Evolutionary conservation across 2,329 filamentous ascomycete genomes (phyloP).

Genomic region (Botryotinia narcissicola): DNA sequence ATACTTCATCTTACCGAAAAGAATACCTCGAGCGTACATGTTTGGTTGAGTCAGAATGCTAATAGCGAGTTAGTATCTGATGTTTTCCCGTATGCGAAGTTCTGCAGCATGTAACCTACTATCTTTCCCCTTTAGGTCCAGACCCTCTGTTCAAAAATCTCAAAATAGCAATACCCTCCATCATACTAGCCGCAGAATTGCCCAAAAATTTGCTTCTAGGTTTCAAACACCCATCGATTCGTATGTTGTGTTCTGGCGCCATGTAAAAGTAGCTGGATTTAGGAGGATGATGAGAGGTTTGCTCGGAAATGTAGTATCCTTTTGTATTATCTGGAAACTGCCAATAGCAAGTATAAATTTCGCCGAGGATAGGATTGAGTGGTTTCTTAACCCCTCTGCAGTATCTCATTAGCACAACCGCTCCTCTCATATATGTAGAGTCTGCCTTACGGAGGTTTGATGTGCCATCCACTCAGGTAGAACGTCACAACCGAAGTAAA

Average conservation of each 20-base stretch:
- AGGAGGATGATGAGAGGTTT: conserved; percentile 96
- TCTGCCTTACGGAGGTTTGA: conserved; percentile 79
- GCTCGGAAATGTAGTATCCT: conserved; percentile 95
- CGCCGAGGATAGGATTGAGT: conserved; percentile 91
- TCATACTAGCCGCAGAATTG: conserved; percentile 95
- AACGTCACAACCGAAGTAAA: conserved; percentile 97
- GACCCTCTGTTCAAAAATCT: conserved; percentile 75
- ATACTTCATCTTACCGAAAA: conserved; percentile 99
- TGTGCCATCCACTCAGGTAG: conserved; percentile 98
- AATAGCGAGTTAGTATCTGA: background rate
- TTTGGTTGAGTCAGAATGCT: conserved; percentile 89
- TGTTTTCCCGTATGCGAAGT: background rate
- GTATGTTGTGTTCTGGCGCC: conserved; percentile 88
- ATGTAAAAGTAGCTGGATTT: conserved; percentile 99
- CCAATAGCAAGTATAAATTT: conserved; percentile 95
- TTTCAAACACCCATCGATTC: conserved; percentile 93
- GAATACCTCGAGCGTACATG: conserved; percentile 96
- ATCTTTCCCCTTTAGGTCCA: conserved; percentile 72
- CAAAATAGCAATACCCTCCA: conserved; percentile 93
- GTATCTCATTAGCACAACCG: conserved; percentile 3
- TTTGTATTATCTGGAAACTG: conserved; percentile 79
- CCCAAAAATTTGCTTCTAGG: conserved; percentile 92
- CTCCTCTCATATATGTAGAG: background rate
- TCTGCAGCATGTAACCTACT: conserved; percentile 40
- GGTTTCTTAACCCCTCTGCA: conserved; percentile 94